phyloP scores from a whole-genome alignment of 2,329 filamentous ascomycete species.

The Phialophora chinensis region DNA sequence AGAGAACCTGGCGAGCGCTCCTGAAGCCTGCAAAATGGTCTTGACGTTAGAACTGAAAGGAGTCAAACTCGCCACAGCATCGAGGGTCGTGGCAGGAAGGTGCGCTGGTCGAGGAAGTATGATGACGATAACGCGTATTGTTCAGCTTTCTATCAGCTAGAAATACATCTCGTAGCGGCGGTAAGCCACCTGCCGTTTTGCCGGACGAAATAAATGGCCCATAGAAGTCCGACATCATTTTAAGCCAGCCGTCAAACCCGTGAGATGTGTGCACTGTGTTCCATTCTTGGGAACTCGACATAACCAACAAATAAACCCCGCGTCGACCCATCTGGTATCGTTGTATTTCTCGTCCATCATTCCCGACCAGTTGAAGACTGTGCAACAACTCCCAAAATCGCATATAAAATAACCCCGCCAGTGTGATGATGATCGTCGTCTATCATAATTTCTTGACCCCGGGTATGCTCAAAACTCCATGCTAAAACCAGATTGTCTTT shows the following conservation, averaged over 20 bases:
- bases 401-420: constrained; percentile 29
- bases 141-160: constrained; percentile 35
- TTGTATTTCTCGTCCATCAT: constrained; percentile 31
- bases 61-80: too few relatives aligned
- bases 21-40: too few relatives aligned
- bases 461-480: constrained; percentile 39
- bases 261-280: constrained; percentile 32
- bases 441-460: constrained; percentile 35
- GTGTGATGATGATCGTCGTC: constrained; percentile 33
- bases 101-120: too few relatives aligned
- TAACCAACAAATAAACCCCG: constrained; percentile 27
- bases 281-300: constrained; percentile 28
- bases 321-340: constrained; percentile 34
- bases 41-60: too few relatives aligned
- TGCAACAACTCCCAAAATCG: constrained; percentile 29
- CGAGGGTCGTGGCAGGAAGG: too few relatives aligned
- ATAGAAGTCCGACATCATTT: constrained; percentile 30
- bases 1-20: too few relatives aligned
- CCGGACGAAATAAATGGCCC: constrained; percentile 23
- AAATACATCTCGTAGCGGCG: constrained; percentile 37
- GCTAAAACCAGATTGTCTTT: constrained; percentile 35
- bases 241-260: constrained; percentile 33
- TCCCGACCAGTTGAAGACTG: constrained; percentile 24
- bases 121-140: constrained; percentile 13
- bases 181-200: constrained; percentile 26